Evolutionary conservation across 1,284 basidiomycete species (phyloP).

Genomic region (Puccinia triticina): DNA sequence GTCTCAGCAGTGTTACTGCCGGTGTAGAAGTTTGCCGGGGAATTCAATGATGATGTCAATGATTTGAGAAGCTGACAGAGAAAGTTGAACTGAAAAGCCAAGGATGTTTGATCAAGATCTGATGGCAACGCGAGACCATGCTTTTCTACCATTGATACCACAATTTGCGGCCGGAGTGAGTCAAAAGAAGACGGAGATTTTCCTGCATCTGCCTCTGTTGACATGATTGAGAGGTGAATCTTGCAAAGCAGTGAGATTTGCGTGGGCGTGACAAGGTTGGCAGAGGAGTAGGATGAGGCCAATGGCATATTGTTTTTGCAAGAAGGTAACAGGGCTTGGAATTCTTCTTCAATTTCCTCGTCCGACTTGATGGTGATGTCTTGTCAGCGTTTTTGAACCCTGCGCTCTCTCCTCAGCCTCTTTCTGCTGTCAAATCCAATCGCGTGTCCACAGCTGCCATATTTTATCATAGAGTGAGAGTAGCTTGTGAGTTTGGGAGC

Average conservation of each 20-base stretch:
- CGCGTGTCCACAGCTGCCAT: slow-evolving; percentile 78
- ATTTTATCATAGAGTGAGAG: slow-evolving; percentile 69
- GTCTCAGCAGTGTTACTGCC: slow-evolving; percentile 41
- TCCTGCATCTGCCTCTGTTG: not conserved
- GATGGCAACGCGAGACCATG: slow-evolving; percentile 20
- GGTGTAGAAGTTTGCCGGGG: slow-evolving; percentile 30
- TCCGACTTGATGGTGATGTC: slow-evolving; percentile 71
- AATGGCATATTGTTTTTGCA: slow-evolving; percentile 60
- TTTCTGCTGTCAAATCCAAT: slow-evolving; percentile 73
- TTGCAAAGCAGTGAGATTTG: slow-evolving; percentile 32
- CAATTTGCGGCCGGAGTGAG: slow-evolving; percentile 34
- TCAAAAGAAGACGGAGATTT: slow-evolving; percentile 17
- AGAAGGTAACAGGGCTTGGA: slow-evolving; percentile 56
- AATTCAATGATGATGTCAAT: not conserved
- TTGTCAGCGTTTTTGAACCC: slow-evolving; percentile 75
- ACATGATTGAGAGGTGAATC: slow-evolving; percentile 37
- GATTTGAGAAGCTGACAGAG: slow-evolving; percentile 28
- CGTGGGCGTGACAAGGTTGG: not conserved
- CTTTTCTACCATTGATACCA: slow-evolving; percentile 26
- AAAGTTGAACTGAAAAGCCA: slow-evolving; percentile 27
- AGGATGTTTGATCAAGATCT: slow-evolving; percentile 31
- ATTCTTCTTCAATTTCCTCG: slow-evolving; percentile 63
- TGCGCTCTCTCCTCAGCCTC: slow-evolving; percentile 71
- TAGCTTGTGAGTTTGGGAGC: slow-evolving; percentile 60
- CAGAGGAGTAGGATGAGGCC: not conserved